A percentile compares a stretch with the other conserved stretches of the same genome.
Evolutionary conservation across 1,284 basidiomycete species (phyloP).

Genomic region (Pascua sp.): DNA sequence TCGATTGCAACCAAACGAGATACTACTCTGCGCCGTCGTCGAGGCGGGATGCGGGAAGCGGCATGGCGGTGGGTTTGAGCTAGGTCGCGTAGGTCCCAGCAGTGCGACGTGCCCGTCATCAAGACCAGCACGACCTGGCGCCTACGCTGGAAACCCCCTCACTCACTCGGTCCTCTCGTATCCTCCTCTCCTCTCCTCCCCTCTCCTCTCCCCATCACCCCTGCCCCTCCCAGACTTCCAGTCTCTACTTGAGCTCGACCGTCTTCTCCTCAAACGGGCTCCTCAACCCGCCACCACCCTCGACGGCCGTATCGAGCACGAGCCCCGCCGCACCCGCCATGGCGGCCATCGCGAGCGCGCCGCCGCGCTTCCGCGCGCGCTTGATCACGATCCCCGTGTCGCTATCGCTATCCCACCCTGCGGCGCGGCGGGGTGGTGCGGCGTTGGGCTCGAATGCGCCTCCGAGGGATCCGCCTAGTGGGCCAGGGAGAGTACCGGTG

Average conservation of each 20-base stretch:
- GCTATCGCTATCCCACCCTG: slow-evolving; percentile 15
- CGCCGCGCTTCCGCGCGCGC: slow-evolving; percentile 1
- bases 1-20: no score
- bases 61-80: no score
- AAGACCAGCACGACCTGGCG: no score
- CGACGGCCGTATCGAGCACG: slow-evolving; percentile 3
- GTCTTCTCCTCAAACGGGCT: slow-evolving; percentile 43
- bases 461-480: not conserved
- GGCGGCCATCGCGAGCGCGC: slow-evolving; percentile 12
- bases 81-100: no score
- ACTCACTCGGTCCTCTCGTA: no score
- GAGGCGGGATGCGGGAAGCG: no score
- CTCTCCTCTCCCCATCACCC: not conserved
- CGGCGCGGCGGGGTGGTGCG: not conserved
- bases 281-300: slow-evolving; percentile 15
- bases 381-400: slow-evolving; percentile 6
- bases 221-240: no score
- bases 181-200: not conserved
- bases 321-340: slow-evolving; percentile 1
- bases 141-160: no score
- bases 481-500: not conserved
- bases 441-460: slow-evolving; percentile 7
- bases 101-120: no score
- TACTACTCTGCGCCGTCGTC: no score
- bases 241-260: not conserved